Evolutionary conservation across 768 basidiomycete species (phyloP).

Genomic region (Lactarius evosmus): DNA sequence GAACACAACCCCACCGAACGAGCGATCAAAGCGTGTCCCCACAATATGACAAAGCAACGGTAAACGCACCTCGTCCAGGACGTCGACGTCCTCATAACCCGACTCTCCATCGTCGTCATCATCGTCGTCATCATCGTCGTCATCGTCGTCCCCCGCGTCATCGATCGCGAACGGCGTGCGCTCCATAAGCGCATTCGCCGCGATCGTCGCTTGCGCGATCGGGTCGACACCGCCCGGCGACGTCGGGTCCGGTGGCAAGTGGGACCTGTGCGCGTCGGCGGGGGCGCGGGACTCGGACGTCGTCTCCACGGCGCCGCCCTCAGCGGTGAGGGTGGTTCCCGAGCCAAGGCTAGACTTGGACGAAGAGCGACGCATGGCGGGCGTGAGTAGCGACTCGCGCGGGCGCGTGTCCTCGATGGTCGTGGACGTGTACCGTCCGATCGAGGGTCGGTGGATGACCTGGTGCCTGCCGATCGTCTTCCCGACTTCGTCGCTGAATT

Average conservation of each 20-base stretch:
- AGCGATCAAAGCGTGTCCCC: not conserved
- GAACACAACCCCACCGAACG: not conserved
- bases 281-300: conserved; percentile 23
- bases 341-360: conserved; percentile 50
- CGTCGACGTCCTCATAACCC: conserved; percentile 71
- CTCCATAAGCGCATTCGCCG: conserved; percentile 70
- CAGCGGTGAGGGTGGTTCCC: conserved; percentile 26
- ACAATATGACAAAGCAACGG: not conserved
- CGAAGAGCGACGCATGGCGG: conserved; percentile 56
- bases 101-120: conserved; percentile 54
- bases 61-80: conserved; percentile 79
- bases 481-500: conserved; percentile 90
- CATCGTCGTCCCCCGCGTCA: conserved; percentile 82
- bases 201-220: conserved; percentile 71
- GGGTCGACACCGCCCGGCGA: conserved; percentile 44
- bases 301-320: conserved; percentile 11
- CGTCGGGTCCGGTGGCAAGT: conserved; percentile 28
- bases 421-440: conserved; percentile 81
- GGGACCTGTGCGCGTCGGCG: conserved; percentile 34
- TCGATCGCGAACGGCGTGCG: conserved; percentile 97
- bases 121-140: conserved; percentile 52
- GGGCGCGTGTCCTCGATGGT: conserved; percentile 84
- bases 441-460: conserved; percentile 74
- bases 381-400: conserved; percentile 80
- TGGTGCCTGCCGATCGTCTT: conserved; percentile 93